These are phyloP conservation scores for Schizosaccharomyces cryophilus DNA, from an alignment of 805 yeast genomes.

Conservation along the genomic window DNA sequence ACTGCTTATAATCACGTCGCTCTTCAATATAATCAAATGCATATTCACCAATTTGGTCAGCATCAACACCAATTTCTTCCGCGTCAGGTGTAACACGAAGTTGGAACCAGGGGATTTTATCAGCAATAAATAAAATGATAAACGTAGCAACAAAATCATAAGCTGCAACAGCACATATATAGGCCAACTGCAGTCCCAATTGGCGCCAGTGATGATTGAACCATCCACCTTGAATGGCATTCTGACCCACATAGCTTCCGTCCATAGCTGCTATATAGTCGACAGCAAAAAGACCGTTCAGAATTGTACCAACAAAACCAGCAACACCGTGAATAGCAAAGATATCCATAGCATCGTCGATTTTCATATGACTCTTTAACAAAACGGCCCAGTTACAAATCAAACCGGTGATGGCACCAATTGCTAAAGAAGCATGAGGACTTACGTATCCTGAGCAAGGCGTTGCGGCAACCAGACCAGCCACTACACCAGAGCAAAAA, in stretches of 20 bases:
- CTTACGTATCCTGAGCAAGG: constrained; percentile 85
- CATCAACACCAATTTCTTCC: constrained; percentile 79
- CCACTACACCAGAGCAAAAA: constrained; percentile 79
- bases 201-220: constrained; percentile 73
- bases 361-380: constrained; percentile 50
- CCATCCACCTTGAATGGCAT: constrained; percentile 83
- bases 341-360: constrained; percentile 84
- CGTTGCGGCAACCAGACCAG: constrained; percentile 91
- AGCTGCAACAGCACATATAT: constrained; percentile 47
- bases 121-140: constrained; percentile 43
- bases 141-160: constrained; percentile 58
- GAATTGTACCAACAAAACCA: constrained; percentile 71
- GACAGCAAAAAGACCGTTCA: constrained; percentile 71
- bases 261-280: constrained; percentile 78
- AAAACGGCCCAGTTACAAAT: constrained; percentile 80
- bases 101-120: constrained; percentile 52
- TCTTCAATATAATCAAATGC: constrained; percentile 97
- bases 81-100: constrained; percentile 54
- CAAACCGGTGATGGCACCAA: constrained; percentile 59
- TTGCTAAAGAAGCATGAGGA: constrained; percentile 66
- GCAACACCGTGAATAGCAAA: constrained; percentile 98
- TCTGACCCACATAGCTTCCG: constrained; percentile 24
- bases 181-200: constrained; percentile 72
- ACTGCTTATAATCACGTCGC: constrained; percentile 24
- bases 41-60: constrained; percentile 91